Conservation (phyloP, 805 yeast genomes). For the Yamadazyma philogaea region DNA sequence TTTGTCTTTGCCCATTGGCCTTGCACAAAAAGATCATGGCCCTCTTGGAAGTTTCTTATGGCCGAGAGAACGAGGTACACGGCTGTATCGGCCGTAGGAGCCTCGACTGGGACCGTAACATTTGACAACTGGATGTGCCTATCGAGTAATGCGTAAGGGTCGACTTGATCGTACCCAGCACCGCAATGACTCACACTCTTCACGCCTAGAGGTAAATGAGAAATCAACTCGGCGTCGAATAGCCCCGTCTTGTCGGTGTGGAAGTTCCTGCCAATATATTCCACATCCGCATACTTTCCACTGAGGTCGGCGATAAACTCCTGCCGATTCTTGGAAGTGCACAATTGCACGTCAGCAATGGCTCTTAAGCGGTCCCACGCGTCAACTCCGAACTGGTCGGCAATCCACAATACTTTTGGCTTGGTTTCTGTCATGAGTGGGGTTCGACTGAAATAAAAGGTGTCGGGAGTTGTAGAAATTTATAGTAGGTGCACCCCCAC, state of each 20-base stretch:
- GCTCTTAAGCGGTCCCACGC: slow-evolving; percentile 54
- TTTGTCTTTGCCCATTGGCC: slow-evolving; percentile 55
- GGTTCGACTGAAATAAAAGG: background rate
- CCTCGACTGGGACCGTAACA: slow-evolving; percentile 63
- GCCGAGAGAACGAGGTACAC: slow-evolving; percentile 61
- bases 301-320: slow-evolving; percentile 44
- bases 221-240: slow-evolving; percentile 60
- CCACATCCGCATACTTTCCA: slow-evolving; percentile 42
- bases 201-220: slow-evolving; percentile 52
- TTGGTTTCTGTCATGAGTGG: slow-evolving; percentile 17
- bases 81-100: slow-evolving; percentile 71
- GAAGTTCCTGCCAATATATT: slow-evolving; percentile 51
- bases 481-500: slow-evolving; percentile 4
- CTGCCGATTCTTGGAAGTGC: slow-evolving; percentile 32
- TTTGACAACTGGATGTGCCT: slow-evolving; percentile 63
- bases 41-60: slow-evolving; percentile 62
- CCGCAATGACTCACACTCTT: slow-evolving; percentile 60
- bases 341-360: slow-evolving; percentile 37
- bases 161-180: slow-evolving; percentile 77
- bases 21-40: slow-evolving; percentile 48
- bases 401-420: slow-evolving; percentile 66
- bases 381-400: slow-evolving; percentile 36
- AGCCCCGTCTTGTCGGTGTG: slow-evolving; percentile 52
- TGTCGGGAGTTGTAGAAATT: background rate
- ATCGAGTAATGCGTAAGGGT: slow-evolving; percentile 49